Conservation (phyloP, 208 protist genomes). For the Trypanosoma grayi region DNA sequence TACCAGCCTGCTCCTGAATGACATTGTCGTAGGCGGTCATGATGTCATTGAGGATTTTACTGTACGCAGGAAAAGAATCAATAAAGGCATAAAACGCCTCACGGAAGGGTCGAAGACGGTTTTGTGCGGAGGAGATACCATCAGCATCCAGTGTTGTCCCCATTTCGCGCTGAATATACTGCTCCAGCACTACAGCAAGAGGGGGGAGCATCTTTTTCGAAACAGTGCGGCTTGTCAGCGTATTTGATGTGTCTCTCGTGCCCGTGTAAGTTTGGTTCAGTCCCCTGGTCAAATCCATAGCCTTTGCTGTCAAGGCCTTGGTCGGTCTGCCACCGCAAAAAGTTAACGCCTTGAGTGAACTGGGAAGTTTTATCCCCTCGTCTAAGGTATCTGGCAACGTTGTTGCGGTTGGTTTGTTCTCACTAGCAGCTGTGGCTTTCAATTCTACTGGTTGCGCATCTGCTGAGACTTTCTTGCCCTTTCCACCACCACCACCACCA, state of each 20-base stretch:
- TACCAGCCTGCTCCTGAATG: slow-evolving; percentile 70
- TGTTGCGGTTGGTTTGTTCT: not conserved
- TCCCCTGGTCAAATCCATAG: slow-evolving; percentile 3
- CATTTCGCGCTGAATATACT: slow-evolving; percentile 23
- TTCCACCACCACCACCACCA: not conserved
- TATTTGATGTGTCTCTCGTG: not conserved
- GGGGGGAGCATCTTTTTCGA: slow-evolving; percentile 11
- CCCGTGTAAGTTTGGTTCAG: slow-evolving; percentile 9
- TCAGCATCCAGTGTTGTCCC: not conserved
- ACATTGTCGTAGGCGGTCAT: slow-evolving; percentile 76
- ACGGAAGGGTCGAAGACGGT: slow-evolving; percentile 68
- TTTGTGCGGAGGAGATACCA: slow-evolving; percentile 23
- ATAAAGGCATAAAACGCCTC: slow-evolving; percentile 69
- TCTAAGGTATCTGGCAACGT: not conserved
- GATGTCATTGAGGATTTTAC: slow-evolving; percentile 65
- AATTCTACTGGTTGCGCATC: not conserved
- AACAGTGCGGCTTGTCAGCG: not conserved
- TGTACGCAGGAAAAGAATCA: slow-evolving; percentile 68
- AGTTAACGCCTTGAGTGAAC: not conserved
- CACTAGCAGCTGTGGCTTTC: not conserved
- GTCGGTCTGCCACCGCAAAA: not conserved
- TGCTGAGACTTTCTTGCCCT: not conserved
- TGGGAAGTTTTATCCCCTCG: not conserved
- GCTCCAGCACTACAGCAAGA: slow-evolving; percentile 12
- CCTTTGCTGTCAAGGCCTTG: slow-evolving; percentile 1